These are phyloP conservation scores for Balansia obtecta DNA, from an alignment of 2,329 filamentous ascomycete species.

Conservation along the genomic window DNA sequence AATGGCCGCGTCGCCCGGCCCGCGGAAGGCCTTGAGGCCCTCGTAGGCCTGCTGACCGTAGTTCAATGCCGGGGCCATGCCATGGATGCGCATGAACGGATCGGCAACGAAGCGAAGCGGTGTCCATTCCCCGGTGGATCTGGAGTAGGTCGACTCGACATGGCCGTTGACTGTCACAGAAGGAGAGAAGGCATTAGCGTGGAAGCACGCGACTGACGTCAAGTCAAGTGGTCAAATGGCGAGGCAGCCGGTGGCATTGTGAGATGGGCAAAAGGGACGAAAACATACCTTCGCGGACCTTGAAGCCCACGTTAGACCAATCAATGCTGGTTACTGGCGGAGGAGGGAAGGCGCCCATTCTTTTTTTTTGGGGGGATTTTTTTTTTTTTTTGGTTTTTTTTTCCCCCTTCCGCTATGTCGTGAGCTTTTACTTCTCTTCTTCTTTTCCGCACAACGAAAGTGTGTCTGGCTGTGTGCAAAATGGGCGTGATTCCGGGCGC, in stretches of 20 bases:
- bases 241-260: too few relatives aligned
- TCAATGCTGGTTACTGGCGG: slow-evolving; percentile 73
- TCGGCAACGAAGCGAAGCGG: slow-evolving; percentile 67
- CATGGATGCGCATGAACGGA: slow-evolving; percentile 79
- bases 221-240: not conserved
- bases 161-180: slow-evolving; percentile 83
- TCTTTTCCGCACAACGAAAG: too few relatives aligned
- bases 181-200: not conserved
- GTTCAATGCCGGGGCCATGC: slow-evolving; percentile 90
- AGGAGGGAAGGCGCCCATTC: slow-evolving; percentile 55
- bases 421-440: not conserved
- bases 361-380: not conserved
- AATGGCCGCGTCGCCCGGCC: slow-evolving; percentile 55
- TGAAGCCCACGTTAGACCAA: slow-evolving; percentile 89
- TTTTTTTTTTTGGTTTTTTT: too few relatives aligned
- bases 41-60: slow-evolving; percentile 98
- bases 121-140: slow-evolving; percentile 64
- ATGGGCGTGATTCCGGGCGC: too few relatives aligned
- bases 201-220: not conserved
- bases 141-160: slow-evolving; percentile 75
- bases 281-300: slow-evolving; percentile 67
- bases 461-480: too few relatives aligned
- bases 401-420: too few relatives aligned
- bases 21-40: slow-evolving; percentile 92
- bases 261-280: not conserved